A percentile compares a stretch with the other conserved stretches of the same genome.
Conservation (phyloP, 805 yeast genomes). For the Suhomyces tanzawaensis region DNA sequence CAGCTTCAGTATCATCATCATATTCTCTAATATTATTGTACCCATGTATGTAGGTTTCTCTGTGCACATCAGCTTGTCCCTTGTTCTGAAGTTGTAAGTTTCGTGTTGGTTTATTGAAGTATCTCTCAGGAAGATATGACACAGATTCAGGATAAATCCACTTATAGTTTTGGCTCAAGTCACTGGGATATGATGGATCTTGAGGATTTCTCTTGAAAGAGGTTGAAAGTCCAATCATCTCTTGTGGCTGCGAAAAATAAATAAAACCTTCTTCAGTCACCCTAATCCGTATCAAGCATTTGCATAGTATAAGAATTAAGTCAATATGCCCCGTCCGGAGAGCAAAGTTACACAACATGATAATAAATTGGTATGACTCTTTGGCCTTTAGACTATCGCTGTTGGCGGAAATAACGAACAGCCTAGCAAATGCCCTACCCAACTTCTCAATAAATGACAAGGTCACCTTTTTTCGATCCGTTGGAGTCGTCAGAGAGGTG, state of each 20-base stretch:
- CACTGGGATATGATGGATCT: conserved; percentile 20
- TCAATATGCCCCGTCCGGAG: conserved; percentile 33
- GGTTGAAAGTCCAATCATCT: conserved; percentile 65
- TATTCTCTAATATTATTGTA: neutral
- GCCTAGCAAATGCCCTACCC: conserved; percentile 24
- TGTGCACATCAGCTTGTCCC: neutral
- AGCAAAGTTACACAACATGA: conserved; percentile 35
- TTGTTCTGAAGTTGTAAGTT: conserved; percentile 10
- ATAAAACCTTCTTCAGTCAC: conserved; percentile 43
- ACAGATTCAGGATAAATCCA: conserved; percentile 66
- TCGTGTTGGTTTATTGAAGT: conserved; percentile 41
- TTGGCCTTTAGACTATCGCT: conserved; percentile 26
- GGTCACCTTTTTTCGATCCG: conserved; percentile 5
- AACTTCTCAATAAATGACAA: conserved; percentile 14
- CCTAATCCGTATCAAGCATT: conserved; percentile 55
- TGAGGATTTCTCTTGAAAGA: conserved; percentile 50
- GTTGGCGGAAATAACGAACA: conserved; percentile 23
- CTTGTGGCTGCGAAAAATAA: conserved; percentile 51
- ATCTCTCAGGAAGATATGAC: conserved; percentile 45
- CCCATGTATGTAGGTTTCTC: neutral
- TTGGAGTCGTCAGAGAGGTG: neutral
- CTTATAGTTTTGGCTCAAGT: conserved; percentile 15
- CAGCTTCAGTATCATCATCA: neutral
- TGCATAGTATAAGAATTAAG: conserved; percentile 46
- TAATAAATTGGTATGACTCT: conserved; percentile 28